Evolutionary conservation across 2,329 filamentous ascomycete genomes (phyloP), one percentile per base, ranked within the genome.

Genomic region (Aspergillus arachidicola): DNA sequence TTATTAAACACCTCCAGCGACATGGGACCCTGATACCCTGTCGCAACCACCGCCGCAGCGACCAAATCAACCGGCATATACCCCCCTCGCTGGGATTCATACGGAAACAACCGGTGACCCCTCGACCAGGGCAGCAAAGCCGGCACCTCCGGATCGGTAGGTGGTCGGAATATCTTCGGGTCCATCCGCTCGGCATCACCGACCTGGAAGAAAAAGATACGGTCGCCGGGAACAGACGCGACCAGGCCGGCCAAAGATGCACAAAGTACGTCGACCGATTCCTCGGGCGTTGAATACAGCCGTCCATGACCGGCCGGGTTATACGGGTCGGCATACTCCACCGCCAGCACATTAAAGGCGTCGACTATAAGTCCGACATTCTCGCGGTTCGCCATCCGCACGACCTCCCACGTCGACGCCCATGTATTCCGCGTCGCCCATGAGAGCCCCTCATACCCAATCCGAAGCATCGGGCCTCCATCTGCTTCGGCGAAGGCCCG

Each of bases 41-140:
- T 76, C 2, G 70, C 73, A 5, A 75, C 54, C 4, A 76, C 72
- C 1, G 74, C 75, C 9, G 73, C 74, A 3, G 69, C 57, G 1
- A 76, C 74, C 45, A 76, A 41, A 30, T 75, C 67, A 5, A 74
- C 72, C 0, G 75, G 75, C 73, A 76, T 71, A 68, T 76, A 76
- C 0, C 63, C 73, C 7, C 75, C 73, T 1, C 63, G 65, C 1
- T 67, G 64, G 21, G 59, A 36, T 32, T 76, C 74, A 21, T 69
- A 63, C 0, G 75, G 75, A 61, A 69, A 76, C 1, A 76, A 65
- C 0, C 75, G 71, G 64, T 76, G 72, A 1, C 66, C 64, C 32
- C 74, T 63, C 4, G 75, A 76, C 75, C 75, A 76, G 1, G 74
- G 73, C 14, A 76, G 58, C 19, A 75, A 66, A 12, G 60, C 53